Percentiles rank a stretch among this genome's conserved stretches.
phyloP scores from a whole-genome alignment of 306 rosid genomes.

The Prinsepia uniflora region DNA sequence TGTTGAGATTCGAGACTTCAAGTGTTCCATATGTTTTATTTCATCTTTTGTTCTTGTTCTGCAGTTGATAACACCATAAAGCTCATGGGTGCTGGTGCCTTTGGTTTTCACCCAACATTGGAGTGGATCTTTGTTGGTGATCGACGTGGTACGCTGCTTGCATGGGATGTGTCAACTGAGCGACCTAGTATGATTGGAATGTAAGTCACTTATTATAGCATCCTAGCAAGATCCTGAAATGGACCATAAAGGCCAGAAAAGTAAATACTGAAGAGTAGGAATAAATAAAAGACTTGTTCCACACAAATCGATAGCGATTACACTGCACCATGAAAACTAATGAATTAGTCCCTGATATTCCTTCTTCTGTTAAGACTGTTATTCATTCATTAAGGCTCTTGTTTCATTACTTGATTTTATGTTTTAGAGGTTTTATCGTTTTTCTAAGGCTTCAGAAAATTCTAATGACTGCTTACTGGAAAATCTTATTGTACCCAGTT shows the following conservation, averaged over 20 bases:
- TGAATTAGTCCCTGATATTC: neutral
- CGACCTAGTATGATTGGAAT: slow-evolving; percentile 96
- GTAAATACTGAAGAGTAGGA: neutral
- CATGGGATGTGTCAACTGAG: slow-evolving; percentile 97
- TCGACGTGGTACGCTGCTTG: slow-evolving; percentile 89
- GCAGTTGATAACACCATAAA: slow-evolving; percentile 86
- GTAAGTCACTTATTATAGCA: slow-evolving; percentile 55
- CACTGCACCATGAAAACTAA: neutral
- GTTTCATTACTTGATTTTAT: neutral
- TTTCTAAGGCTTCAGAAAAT: neutral
- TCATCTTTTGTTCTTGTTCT: slow-evolving; percentile 25
- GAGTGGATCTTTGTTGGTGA: slow-evolving; percentile 99
- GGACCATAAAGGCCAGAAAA: neutral
- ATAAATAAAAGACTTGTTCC: neutral
- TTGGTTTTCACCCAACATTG: slow-evolving; percentile 96
- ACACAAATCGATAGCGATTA: neutral
- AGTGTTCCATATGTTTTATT: slow-evolving; percentile 9
- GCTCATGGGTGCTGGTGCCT: no score
- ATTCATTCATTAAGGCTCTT: neutral
- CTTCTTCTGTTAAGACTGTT: neutral
- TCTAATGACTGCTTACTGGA: neutral
- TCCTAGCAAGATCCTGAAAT: neutral
- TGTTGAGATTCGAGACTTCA: slow-evolving; percentile 4
- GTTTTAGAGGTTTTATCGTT: neutral
- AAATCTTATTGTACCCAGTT: neutral